Percentiles rank a stretch among this genome's conserved stretches.
These are phyloP conservation scores for Cladosporium sphaerospermum DNA, from an alignment of 2,329 filamentous ascomycete species.

Conservation along the genomic window DNA sequence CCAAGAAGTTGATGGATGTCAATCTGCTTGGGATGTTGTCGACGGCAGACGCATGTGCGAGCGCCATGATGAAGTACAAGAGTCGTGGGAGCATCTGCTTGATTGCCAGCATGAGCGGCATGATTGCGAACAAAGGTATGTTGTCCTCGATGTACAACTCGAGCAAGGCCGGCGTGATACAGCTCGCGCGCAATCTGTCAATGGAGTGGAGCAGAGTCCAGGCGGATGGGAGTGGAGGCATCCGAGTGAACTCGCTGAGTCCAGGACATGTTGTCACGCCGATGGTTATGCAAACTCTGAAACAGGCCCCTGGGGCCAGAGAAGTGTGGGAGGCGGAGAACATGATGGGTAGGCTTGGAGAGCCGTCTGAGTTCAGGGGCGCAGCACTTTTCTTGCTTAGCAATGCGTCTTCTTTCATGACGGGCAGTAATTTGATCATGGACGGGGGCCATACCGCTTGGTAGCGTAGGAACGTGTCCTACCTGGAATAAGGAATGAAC, in stretches of 20 bases:
- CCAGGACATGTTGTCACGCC: constrained; percentile 32
- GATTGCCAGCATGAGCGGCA: constrained; percentile 33
- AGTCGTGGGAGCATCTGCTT: constrained; percentile 35
- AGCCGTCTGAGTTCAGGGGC: constrained; percentile 54
- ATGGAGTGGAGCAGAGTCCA: constrained; percentile 41
- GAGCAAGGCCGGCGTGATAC: constrained; percentile 50
- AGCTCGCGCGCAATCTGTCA: constrained; percentile 46
- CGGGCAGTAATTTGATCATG: constrained; percentile 60
- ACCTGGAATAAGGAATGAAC: too few relatives aligned
- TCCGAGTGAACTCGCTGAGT: constrained; percentile 29
- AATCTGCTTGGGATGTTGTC: constrained; percentile 47
- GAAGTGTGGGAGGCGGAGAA: constrained; percentile 49
- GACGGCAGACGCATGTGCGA: constrained; percentile 41
- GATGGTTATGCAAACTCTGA: constrained; percentile 25
- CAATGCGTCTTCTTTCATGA: constrained; percentile 65
- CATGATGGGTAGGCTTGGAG: constrained; percentile 48
- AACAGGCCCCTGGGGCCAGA: constrained; percentile 40
- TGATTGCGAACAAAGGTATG: constrained; percentile 16
- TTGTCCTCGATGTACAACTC: constrained; percentile 46
- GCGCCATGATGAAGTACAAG: constrained; percentile 45
- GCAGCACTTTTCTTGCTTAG: constrained; percentile 63
- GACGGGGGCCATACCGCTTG: constrained; percentile 58
- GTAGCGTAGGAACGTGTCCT: not conserved
- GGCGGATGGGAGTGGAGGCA: constrained; percentile 22
- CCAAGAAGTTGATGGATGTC: constrained; percentile 37